phyloP scores from a whole-genome alignment of 228 moss, liverwort and hornwort species.

The Sphagnum fallax region DNA sequence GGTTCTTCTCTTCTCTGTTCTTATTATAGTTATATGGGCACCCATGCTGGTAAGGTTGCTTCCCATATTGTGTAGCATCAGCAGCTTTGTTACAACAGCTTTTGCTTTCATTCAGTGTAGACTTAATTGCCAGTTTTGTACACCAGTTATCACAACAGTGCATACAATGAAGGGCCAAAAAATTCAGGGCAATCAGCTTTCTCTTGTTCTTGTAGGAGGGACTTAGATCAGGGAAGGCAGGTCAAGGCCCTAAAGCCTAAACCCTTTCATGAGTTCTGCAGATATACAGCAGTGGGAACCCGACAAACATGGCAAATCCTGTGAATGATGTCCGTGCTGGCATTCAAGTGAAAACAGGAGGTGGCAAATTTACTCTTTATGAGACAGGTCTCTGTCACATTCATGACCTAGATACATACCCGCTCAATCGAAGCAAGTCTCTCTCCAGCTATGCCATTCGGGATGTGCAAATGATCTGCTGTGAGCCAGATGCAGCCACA shows the following conservation, averaged over 20 bases:
- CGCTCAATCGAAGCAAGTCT: slow-evolving; percentile 4
- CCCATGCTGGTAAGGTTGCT: slow-evolving; percentile 30
- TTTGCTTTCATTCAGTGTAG: background rate
- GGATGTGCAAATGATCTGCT: slow-evolving; percentile 70
- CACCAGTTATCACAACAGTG: no score
- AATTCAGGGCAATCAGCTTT: no score
- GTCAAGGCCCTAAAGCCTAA: no score
- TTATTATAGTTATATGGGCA: slow-evolving; percentile 37
- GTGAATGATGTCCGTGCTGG: slow-evolving; percentile 49
- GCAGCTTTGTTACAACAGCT: background rate
- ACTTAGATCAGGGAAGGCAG: no score
- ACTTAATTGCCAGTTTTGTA: no score
- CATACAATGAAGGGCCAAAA: no score
- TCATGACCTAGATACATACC: slow-evolving; percentile 26
- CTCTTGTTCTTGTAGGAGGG: no score
- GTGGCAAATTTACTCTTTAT: slow-evolving; percentile 59
- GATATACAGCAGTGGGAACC: slow-evolving; percentile 77
- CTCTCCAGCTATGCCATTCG: slow-evolving; percentile 35
- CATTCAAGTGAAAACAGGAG: slow-evolving; percentile 48
- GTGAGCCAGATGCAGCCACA: slow-evolving; percentile 57
- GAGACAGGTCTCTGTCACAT: slow-evolving; percentile 70
- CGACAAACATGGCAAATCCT: slow-evolving; percentile 58
- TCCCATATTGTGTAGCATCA: background rate
- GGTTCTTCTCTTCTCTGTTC: slow-evolving; percentile 31
- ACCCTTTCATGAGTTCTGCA: slow-evolving; percentile 11